phyloP scores from a whole-genome alignment of 2,329 filamentous ascomycete genomes.

The Neocatenulostroma microsporum region DNA sequence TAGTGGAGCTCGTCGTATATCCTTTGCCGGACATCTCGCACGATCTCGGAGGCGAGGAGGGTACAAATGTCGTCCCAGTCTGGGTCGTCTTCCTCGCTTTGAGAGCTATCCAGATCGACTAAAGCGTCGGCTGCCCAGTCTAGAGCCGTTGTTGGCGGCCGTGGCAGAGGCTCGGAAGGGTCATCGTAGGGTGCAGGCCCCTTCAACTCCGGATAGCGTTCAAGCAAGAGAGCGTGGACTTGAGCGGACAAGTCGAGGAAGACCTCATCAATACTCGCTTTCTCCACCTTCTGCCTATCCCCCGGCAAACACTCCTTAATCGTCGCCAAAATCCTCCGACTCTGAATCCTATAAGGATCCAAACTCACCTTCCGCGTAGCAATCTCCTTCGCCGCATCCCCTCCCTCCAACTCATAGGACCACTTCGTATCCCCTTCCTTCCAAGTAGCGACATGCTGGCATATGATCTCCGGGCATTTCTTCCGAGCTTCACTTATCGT shows the following conservation, averaged over 20 bases:
- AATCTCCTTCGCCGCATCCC: conserved; percentile 71
- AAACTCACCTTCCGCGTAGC: conserved; percentile 87
- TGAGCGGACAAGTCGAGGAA: conserved; percentile 87
- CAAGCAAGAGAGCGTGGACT: conserved; percentile 65
- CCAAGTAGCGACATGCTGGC: conserved; percentile 94
- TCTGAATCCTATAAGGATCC: conserved; percentile 83
- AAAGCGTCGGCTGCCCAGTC: conserved; percentile 81
- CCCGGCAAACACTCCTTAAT: conserved; percentile 67
- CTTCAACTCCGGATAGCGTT: conserved; percentile 66
- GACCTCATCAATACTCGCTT: conserved; percentile 91
- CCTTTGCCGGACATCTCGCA: conserved; percentile 62
- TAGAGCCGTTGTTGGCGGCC: conserved; percentile 63
- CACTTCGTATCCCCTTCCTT: conserved; percentile 84
- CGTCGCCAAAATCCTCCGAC: conserved; percentile 67
- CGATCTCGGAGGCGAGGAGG: conserved; percentile 79
- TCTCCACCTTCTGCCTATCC: conserved; percentile 68
- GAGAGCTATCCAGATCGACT: conserved; percentile 63
- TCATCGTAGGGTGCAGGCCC: conserved; percentile 66
- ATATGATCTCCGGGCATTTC: conserved; percentile 72
- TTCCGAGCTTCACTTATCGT: conserved; percentile 75
- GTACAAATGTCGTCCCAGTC: conserved; percentile 96
- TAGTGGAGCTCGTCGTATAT: conserved; percentile 68
- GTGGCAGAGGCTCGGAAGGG: conserved; percentile 57
- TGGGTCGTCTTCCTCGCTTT: conserved; percentile 69
- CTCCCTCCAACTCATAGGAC: conserved; percentile 60